Evolutionary conservation across 768 basidiomycete species (phyloP).

Genomic region (Cantharellus cinnabarinus): DNA sequence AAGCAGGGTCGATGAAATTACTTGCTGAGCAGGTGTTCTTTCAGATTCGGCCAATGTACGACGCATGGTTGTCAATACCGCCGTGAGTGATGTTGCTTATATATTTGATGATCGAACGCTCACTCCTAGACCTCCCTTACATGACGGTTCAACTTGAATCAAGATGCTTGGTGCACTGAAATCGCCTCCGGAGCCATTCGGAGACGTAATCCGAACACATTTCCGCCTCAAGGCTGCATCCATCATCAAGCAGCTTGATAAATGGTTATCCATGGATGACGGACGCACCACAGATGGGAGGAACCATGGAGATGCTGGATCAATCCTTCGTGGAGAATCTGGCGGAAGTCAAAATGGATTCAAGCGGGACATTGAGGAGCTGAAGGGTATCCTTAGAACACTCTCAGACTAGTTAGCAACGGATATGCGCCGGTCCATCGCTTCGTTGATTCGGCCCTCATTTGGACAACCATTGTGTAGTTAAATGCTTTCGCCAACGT

Average conservation of each 20-base stretch:
- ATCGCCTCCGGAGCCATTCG: conserved; percentile 68
- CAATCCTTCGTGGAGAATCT: neutral
- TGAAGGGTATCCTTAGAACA: neutral
- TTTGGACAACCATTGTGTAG: too few species aligned
- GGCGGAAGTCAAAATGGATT: neutral
- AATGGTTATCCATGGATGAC: conserved; percentile 62
- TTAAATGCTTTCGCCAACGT: too few species aligned
- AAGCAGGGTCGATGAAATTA: neutral
- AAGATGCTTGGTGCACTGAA: conserved; percentile 75
- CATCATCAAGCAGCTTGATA: conserved; percentile 52
- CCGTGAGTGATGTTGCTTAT: conserved; percentile 26
- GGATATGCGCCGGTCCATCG: too few species aligned
- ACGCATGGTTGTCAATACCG: conserved; percentile 78
- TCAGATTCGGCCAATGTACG: conserved; percentile 81
- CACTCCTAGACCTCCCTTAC: neutral
- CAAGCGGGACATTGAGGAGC: neutral
- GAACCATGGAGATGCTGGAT: neutral
- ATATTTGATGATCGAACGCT: neutral
- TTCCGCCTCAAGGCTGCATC: conserved; percentile 66
- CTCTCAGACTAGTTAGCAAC: neutral
- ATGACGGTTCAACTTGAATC: too few species aligned
- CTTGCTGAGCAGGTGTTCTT: neutral
- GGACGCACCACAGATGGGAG: conserved; percentile 28
- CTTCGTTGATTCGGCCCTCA: too few species aligned
- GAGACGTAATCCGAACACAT: conserved; percentile 73